phyloP scores from a whole-genome alignment of 495 filamentous ascomycete species.

The Elasticomyces elasticus region DNA sequence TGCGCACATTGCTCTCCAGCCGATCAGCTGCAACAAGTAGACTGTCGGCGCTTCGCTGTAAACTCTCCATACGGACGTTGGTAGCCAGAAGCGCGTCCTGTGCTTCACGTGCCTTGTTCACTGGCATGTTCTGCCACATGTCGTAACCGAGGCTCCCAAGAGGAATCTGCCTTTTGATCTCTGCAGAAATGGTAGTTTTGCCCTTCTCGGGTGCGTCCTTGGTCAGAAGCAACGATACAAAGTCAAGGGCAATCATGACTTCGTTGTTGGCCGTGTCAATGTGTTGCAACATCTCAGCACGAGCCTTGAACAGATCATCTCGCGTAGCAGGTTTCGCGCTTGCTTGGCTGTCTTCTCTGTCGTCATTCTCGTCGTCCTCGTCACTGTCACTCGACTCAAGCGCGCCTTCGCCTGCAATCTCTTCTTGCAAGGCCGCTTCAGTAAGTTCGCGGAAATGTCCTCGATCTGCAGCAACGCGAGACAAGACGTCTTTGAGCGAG shows the following conservation, averaged over 20 bases:
- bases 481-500: conserved; percentile 21
- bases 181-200: conserved; percentile 55
- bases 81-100: conserved; percentile 53
- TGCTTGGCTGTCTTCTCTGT: conserved; percentile 5
- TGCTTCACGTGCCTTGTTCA: conserved; percentile 32
- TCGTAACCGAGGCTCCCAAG: conserved; percentile 69
- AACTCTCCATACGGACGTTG: conserved; percentile 70
- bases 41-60: conserved; percentile 63
- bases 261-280: conserved; percentile 47
- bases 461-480: conserved; percentile 26
- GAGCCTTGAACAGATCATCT: conserved; percentile 16
- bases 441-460: conserved; percentile 32
- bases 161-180: conserved; percentile 57
- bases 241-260: conserved; percentile 62
- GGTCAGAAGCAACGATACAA: conserved; percentile 73
- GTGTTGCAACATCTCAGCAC: conserved; percentile 18
- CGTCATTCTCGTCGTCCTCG: conserved; percentile 10
- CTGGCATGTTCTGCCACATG: conserved; percentile 45
- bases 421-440: conserved; percentile 45
- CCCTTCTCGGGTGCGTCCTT: conserved; percentile 62
- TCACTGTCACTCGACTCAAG: conserved; percentile 14
- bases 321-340: conserved; percentile 6
- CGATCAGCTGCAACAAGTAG: conserved; percentile 62
- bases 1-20: conserved; percentile 62
- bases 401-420: conserved; percentile 51